phyloP scores from a whole-genome alignment of 805 yeast genomes.

The Saccharomycopsis fermentans region DNA sequence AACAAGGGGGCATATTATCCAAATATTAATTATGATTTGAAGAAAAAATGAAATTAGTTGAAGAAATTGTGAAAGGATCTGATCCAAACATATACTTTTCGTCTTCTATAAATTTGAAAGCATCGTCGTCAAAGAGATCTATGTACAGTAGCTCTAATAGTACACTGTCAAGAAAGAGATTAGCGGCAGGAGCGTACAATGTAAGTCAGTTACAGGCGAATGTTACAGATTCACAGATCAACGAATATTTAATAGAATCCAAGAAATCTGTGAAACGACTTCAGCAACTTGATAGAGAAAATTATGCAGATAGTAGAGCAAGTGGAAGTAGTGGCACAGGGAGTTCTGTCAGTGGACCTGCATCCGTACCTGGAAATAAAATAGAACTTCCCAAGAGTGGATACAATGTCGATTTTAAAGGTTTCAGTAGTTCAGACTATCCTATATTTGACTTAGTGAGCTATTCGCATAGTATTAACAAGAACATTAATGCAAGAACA shows the following conservation, averaged over 20 bases:
- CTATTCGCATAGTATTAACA: constrained; percentile 13
- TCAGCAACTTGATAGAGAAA: constrained; percentile 17
- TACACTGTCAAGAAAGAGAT: constrained; percentile 14
- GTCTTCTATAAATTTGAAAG: constrained; percentile 17
- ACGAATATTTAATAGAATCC: constrained; percentile 13
- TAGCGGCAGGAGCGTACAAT: constrained; percentile 19
- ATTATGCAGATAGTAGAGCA: constrained; percentile 10
- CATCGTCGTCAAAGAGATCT: constrained; percentile 10
- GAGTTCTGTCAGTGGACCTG: neutral
- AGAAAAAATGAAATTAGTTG: constrained; percentile 12
- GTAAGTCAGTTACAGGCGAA: constrained; percentile 16
- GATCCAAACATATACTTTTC: constrained; percentile 19
- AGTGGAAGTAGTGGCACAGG: neutral
- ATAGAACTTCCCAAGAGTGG: constrained; percentile 17
- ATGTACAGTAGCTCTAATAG: constrained; percentile 17
- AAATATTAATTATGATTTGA: neutral
- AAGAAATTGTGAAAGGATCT: constrained; percentile 17
- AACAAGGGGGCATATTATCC: neutral
- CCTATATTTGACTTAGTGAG: constrained; percentile 18
- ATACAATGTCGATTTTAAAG: constrained; percentile 13
- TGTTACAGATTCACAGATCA: constrained; percentile 11
- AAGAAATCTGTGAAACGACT: constrained; percentile 15
- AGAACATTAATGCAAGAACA: neutral
- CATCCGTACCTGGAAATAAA: constrained; percentile 1
- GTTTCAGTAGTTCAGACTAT: constrained; percentile 9